A percentile compares a stretch with the other conserved stretches of the same genome.
Conservation (phyloP, 345 rosid genomes). For the Schrenkiella parvula region DNA sequence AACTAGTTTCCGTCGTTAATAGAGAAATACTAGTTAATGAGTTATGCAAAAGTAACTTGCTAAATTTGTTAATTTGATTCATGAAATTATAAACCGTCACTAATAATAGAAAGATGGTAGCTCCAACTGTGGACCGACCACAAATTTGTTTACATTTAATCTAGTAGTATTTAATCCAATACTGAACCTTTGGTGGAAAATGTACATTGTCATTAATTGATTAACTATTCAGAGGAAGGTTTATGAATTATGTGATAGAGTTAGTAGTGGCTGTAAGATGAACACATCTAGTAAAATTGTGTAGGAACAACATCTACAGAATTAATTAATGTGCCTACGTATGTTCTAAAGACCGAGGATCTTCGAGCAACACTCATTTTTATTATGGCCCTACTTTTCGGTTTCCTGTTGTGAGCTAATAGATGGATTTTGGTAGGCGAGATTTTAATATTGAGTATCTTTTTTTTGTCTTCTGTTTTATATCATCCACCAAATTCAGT, state of each 20-base stretch:
- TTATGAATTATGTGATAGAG: background rate
- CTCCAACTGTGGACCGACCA: background rate
- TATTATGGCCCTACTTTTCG: too few species aligned
- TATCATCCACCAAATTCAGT: too few species aligned
- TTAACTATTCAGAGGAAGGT: background rate
- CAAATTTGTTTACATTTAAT: background rate
- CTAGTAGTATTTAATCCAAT: background rate
- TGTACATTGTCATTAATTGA: background rate
- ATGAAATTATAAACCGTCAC: background rate
- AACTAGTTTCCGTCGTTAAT: background rate
- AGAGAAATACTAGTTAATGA: constrained; percentile 1
- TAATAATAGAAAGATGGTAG: background rate
- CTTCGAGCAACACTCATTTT: too few species aligned
- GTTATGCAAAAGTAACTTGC: constrained; percentile 10
- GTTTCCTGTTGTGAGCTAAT: too few species aligned
- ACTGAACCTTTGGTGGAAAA: background rate
- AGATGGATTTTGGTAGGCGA: too few species aligned
- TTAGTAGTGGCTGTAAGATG: too few species aligned
- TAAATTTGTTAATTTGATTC: background rate
- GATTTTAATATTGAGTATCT: too few species aligned
- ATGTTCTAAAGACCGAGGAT: too few species aligned
- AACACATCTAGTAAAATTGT: too few species aligned
- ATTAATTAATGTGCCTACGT: too few species aligned
- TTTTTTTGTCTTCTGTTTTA: too few species aligned
- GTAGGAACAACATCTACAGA: too few species aligned